A percentile compares a stretch with the other conserved stretches of the same genome.
Evolutionary conservation across 192 early-diverging fungal genomes (phyloP).

Genomic region (Backusella macrospora): DNA sequence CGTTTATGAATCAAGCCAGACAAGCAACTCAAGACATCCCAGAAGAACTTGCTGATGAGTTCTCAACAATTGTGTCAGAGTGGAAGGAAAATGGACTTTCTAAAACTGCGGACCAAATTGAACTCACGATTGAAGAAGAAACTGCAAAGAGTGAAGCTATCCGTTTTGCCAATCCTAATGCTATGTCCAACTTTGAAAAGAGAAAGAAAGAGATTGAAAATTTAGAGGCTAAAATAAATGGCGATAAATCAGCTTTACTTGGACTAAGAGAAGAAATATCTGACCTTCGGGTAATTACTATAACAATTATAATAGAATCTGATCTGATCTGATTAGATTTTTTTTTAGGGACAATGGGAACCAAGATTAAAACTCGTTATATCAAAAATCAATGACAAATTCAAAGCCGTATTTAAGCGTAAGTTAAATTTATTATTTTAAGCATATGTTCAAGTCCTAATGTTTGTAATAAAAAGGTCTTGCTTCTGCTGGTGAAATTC

Average conservation of each 20-base stretch:
- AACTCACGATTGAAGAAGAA: conserved; percentile 60
- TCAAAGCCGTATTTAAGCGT: conserved; percentile 12
- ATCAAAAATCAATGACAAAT: conserved; percentile 58
- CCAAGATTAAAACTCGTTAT: conserved; percentile 64
- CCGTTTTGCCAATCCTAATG: conserved; percentile 52
- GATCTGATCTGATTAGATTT: conserved; percentile 4
- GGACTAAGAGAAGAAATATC: background rate
- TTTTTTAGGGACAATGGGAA: conserved; percentile 66
- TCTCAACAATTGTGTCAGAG: conserved; percentile 35
- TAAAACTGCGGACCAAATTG: conserved; percentile 62
- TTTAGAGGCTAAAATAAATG: background rate
- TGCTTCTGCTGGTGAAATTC: conserved; percentile 78
- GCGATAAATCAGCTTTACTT: background rate
- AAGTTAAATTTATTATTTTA: background rate
- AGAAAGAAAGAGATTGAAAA: conserved; percentile 39
- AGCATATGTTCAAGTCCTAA: background rate
- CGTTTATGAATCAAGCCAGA: conserved; percentile 56
- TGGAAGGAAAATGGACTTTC: conserved; percentile 24
- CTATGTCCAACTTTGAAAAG: conserved; percentile 70
- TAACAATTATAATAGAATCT: background rate
- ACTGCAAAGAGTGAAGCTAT: conserved; percentile 58
- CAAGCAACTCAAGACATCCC: conserved; percentile 50
- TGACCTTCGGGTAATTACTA: conserved; percentile 4
- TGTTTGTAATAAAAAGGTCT: conserved; percentile 51
- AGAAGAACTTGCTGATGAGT: conserved; percentile 55